phyloP scores from a whole-genome alignment of 2,329 filamentous ascomycete genomes.

The Pseudofabraea citricarpa region DNA sequence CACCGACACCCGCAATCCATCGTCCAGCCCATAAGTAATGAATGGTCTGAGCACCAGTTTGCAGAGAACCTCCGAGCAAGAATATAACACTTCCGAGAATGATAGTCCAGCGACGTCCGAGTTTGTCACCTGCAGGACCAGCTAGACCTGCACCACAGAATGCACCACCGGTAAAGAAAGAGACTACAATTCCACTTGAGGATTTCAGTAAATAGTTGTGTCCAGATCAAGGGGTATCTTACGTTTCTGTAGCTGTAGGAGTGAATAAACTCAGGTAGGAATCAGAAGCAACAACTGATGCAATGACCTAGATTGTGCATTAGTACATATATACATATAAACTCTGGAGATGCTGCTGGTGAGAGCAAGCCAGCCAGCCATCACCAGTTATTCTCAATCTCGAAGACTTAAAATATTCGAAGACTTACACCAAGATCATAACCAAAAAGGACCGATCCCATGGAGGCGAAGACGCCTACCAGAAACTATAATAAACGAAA shows the following conservation, averaged over 20 bases:
- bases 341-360: too few relatives aligned
- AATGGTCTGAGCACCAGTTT: constrained; percentile 59
- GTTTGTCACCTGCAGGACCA: constrained; percentile 45
- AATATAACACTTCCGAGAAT: constrained; percentile 67
- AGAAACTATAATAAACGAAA: constrained; percentile 23
- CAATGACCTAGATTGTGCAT: constrained; percentile 19
- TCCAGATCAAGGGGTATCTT: constrained; percentile 3
- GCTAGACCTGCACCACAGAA: constrained; percentile 53
- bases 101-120: constrained; percentile 70
- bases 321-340: too few relatives aligned
- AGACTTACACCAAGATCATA: constrained; percentile 52
- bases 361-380: too few relatives aligned
- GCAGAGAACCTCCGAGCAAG: constrained; percentile 65
- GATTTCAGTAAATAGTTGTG: background rate
- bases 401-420: constrained; percentile 10
- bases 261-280: constrained; percentile 37
- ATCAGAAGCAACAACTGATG: constrained; percentile 37
- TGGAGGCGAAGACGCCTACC: constrained; percentile 43
- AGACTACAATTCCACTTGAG: constrained; percentile 66
- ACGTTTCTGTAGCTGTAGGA: constrained; percentile 24
- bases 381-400: too few relatives aligned
- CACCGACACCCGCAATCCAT: constrained; percentile 61
- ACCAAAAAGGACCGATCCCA: constrained; percentile 50
- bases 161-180: constrained; percentile 66
- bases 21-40: constrained; percentile 66